Base-by-base conservation (phyloP, 768 basidiomycete species). In the Mycena galopus region DNA sequence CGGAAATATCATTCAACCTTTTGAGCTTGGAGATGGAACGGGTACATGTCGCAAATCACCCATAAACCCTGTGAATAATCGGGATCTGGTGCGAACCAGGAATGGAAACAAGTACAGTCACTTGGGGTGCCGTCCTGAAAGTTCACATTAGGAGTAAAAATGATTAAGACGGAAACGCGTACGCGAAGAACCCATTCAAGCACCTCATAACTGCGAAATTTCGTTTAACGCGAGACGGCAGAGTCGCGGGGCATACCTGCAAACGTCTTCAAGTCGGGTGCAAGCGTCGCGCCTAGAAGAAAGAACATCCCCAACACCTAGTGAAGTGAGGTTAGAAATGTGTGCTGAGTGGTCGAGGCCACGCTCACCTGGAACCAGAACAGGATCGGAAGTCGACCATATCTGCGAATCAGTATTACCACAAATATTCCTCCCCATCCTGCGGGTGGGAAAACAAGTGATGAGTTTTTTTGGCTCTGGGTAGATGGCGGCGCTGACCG, bases 21-120 rank as follows among this genome's bases (percentile, higher is more conserved):
- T 29, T 89, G 85, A 14, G 91, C 90, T 79, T 92, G 91, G 1
- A 90, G 80, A 76, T 93, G 91, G 84, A 93, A 92, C 2, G 91
- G 91, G 77, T 86, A 93, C 70, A 92, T 79, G 75, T 92, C 91
- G 14, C 87, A 89, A 37, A 92, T 87, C 4, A n/a, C 81, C 75
- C 88, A 91, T 0, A 91, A 82, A 58, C 90, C 89, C 88, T 89
- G 58, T 2, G 17, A 47, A 21, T 6, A 16, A 10, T 47, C 7
- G 6, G 17, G 8, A 47, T 6, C 8, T 5, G n/a, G 44, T 47
- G 4, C 44, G 21, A 47, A n/a, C 4, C 21, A 47, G 6, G 19
- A 7, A n/a, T n/a, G 19, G 8, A 50, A n/a, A 29, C 12, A 14
- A 87, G 62, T 72, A 86, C 86, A 19, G 88, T 90, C 59, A 88